Conservation (phyloP, 108 stramenopile species). For the Tribonema minus region DNA sequence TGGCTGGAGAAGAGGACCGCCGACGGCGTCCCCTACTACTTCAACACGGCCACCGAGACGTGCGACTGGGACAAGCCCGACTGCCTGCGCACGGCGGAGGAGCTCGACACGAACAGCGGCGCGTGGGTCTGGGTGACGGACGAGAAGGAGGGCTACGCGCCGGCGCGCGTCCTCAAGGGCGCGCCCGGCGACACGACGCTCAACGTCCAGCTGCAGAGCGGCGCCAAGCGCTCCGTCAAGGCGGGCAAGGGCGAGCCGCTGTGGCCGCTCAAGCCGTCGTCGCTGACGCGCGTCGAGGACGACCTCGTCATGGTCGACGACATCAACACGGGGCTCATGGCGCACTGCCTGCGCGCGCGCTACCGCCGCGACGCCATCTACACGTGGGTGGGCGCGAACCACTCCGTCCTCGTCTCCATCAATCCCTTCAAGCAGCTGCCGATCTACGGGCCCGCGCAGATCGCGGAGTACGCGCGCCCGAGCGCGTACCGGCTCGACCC, state of each 20-base stretch:
- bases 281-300: slow-evolving; percentile 44
- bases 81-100: slow-evolving; percentile 46
- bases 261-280: slow-evolving; percentile 47
- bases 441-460: slow-evolving; percentile 69
- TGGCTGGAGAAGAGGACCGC: slow-evolving; percentile 59
- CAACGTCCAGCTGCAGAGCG: slow-evolving; percentile 24
- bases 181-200: slow-evolving; percentile 22
- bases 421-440: slow-evolving; percentile 90
- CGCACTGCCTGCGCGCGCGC: slow-evolving; percentile 69
- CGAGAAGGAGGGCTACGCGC: slow-evolving; percentile 33
- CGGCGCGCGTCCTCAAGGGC: slow-evolving; percentile 29
- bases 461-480: slow-evolving; percentile 67
- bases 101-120: slow-evolving; percentile 37
- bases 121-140: slow-evolving; percentile 47
- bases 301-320: slow-evolving; percentile 53
- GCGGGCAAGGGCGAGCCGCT: slow-evolving; percentile 16
- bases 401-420: slow-evolving; percentile 73
- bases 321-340: slow-evolving; percentile 39
- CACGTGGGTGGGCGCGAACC: slow-evolving; percentile 78
- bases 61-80: slow-evolving; percentile 57
- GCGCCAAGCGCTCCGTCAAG: slow-evolving; percentile 30
- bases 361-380: slow-evolving; percentile 65
- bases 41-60: slow-evolving; percentile 49
- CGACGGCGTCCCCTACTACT: slow-evolving; percentile 57
- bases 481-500: slow-evolving; percentile 57